Evolutionary conservation across 345 rosid species (phyloP).

Genomic region (Citrus reticulata): DNA sequence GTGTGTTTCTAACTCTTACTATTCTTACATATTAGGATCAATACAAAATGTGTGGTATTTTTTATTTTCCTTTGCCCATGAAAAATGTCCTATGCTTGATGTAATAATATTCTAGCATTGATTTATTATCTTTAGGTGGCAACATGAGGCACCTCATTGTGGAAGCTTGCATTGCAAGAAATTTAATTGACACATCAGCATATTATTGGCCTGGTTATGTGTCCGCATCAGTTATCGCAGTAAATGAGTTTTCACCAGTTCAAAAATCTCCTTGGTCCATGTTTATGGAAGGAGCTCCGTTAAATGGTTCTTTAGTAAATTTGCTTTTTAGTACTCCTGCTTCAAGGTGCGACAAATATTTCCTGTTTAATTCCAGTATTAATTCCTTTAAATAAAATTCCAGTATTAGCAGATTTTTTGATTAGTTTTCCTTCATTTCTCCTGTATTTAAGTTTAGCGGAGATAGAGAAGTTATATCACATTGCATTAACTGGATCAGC

Average conservation of each 20-base stretch:
- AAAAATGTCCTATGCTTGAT: neutral
- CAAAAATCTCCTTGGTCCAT: conserved; percentile 52
- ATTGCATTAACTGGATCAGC: conserved; percentile 52
- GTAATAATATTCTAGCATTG: neutral
- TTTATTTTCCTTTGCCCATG: neutral
- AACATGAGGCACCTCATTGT: conserved; percentile 68
- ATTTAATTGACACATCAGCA: conserved; percentile 52
- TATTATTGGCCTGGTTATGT: conserved; percentile 65
- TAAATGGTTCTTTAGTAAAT: conserved; percentile 41
- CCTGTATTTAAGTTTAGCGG: conserved; percentile 46
- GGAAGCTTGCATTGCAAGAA: conserved; percentile 72
- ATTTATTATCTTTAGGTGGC: conserved; percentile 41
- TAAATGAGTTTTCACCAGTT: conserved; percentile 31
- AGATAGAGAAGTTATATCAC: conserved; percentile 54
- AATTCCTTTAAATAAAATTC: too few species aligned
- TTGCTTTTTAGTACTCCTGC: conserved; percentile 49
- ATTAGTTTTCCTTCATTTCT: conserved; percentile 19
- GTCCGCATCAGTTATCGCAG: conserved; percentile 31
- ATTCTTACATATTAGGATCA: neutral
- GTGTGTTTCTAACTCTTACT: neutral
- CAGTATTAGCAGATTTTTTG: neutral
- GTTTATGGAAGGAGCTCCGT: conserved; percentile 55
- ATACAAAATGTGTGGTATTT: neutral
- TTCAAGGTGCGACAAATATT: conserved; percentile 39
- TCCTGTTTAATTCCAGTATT: conserved; percentile 5